Base-by-base conservation (phyloP, 1,139 yeast genomes). In the Hemisphaericaspora xylofermentans region DNA sequence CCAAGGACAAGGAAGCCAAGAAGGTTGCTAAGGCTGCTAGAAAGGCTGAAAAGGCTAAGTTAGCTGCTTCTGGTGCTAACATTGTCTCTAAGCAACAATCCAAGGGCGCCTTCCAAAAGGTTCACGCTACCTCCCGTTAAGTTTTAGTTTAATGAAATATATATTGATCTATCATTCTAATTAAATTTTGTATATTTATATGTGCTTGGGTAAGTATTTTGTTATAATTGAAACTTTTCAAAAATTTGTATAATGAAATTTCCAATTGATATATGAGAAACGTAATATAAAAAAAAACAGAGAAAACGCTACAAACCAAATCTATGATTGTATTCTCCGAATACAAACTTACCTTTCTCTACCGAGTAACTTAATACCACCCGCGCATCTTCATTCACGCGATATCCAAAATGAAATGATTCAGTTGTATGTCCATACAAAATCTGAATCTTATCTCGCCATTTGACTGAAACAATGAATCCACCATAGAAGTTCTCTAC, bases 81-180 rank as follows among this genome's bases (percentile, higher is more conserved):
- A 54, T 63, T 53, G 71, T 83, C 65, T 83, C 91, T 59, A 85
- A 85, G 78, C 88, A 83, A 80, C 87, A 82, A 73, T 85, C 86
- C 68, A 86, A 85, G 80, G 95, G 94, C 81, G 87, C 94, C 74
- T 81, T 83, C 95, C 91, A 87, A 82, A 88, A 88, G 80, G 96
- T 88, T 65, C 87, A 84, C 66, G 95, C 96, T 65, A 84, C 96
- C 71, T 87, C 95, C 75, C 96, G 96, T 85, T 88, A 88, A 84
- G 48, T 40, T 45, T 42, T 40, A 45, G 49, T 53, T 42, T 43
- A 41, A 42, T 45, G 17, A 22, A 34, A 30, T 31, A 31, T 38
- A 35, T 31, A 26, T 39, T 31, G 21, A 34, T 32, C 22, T 41
- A 44, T 43, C 47, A 45, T 46, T 39, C 43, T 42, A 47, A 46